phyloP scores from a whole-genome alignment of 2,329 filamentous ascomycete genomes.

The Xylaria sp. region DNA sequence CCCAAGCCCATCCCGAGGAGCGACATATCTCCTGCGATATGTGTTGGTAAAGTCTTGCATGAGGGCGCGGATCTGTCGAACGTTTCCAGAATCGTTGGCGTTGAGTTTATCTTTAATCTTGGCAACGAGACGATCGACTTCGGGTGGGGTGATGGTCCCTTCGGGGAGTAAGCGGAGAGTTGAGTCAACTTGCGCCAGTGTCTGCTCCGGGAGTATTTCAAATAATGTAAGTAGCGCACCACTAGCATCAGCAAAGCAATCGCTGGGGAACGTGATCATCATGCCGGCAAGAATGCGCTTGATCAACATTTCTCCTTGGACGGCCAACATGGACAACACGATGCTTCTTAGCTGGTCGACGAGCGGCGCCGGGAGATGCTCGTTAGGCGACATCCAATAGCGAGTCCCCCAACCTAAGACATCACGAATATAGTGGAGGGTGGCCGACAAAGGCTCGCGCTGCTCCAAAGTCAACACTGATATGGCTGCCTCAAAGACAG shows the following conservation, averaged over 20 bases:
- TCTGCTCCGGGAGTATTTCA: slow-evolving; percentile 74
- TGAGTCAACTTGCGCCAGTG: slow-evolving; percentile 73
- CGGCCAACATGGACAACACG: slow-evolving; percentile 65
- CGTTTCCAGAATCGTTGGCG: slow-evolving; percentile 52
- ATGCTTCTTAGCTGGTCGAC: slow-evolving; percentile 64
- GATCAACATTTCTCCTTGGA: slow-evolving; percentile 70
- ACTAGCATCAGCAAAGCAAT: slow-evolving; percentile 92
- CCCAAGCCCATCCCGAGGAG: slow-evolving; percentile 86
- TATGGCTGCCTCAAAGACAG: slow-evolving; percentile 81
- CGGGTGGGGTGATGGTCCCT: slow-evolving; percentile 72
- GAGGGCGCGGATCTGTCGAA: slow-evolving; percentile 74
- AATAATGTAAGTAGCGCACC: slow-evolving; percentile 88
- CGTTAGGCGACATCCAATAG: slow-evolving; percentile 58
- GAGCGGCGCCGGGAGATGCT: slow-evolving; percentile 50
- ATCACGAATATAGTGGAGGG: slow-evolving; percentile 88
- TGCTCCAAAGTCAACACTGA: slow-evolving; percentile 85
- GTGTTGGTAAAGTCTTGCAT: slow-evolving; percentile 96
- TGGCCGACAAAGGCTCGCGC: slow-evolving; percentile 83
- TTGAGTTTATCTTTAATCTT: slow-evolving; percentile 75
- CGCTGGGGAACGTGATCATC: slow-evolving; percentile 98
- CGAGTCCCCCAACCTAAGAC: slow-evolving; percentile 82
- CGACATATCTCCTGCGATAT: slow-evolving; percentile 88
- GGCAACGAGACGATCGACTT: slow-evolving; percentile 73
- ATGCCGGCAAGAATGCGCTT: slow-evolving; percentile 92
- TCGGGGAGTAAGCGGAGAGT: slow-evolving; percentile 79